phyloP scores from a whole-genome alignment of 108 stramenopile genomes.

The Craspedostauros australis region DNA sequence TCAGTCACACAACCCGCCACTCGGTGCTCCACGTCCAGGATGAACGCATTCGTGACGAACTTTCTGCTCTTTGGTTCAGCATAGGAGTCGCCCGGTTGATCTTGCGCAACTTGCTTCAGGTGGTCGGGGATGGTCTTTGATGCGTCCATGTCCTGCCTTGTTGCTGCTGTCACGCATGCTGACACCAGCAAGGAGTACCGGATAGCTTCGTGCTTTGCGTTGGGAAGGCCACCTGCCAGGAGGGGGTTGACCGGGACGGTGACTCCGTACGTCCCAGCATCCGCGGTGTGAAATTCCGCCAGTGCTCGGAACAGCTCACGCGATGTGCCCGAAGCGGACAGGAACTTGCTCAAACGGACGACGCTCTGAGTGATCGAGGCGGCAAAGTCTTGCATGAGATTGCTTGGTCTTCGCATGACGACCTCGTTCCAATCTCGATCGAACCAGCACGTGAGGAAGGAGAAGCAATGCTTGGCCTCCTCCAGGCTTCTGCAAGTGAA shows the following conservation, averaged over 20 bases:
- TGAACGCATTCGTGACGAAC: constrained; percentile 53
- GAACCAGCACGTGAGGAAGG: too few species aligned
- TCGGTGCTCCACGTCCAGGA: constrained; percentile 33
- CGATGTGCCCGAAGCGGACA: constrained; percentile 60
- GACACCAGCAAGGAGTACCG: constrained; percentile 48
- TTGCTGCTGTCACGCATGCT: constrained; percentile 42
- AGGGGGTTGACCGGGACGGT: constrained; percentile 23
- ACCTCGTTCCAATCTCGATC: too few species aligned
- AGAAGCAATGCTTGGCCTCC: too few species aligned
- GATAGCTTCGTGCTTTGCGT: constrained; percentile 62
- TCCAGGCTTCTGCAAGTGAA: too few species aligned
- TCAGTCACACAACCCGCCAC: constrained; percentile 41
- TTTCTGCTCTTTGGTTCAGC: constrained; percentile 48
- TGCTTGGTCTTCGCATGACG: too few species aligned
- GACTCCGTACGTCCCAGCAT: constrained; percentile 8
- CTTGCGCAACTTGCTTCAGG: constrained; percentile 7
- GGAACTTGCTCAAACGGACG: constrained; percentile 37
- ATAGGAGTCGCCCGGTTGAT: constrained; percentile 8
- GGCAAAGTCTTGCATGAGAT: too few species aligned
- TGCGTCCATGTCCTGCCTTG: constrained; percentile 37
- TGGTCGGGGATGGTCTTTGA: constrained; percentile 15
- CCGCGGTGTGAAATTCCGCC: constrained; percentile 24
- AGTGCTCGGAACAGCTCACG: constrained; percentile 53
- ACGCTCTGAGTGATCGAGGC: too few species aligned
- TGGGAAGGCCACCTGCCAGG: constrained; percentile 49